These are phyloP conservation scores for Nannizziopsis barbatae DNA, from an alignment of 2,329 filamentous ascomycete genomes.

Conservation along the genomic window DNA sequence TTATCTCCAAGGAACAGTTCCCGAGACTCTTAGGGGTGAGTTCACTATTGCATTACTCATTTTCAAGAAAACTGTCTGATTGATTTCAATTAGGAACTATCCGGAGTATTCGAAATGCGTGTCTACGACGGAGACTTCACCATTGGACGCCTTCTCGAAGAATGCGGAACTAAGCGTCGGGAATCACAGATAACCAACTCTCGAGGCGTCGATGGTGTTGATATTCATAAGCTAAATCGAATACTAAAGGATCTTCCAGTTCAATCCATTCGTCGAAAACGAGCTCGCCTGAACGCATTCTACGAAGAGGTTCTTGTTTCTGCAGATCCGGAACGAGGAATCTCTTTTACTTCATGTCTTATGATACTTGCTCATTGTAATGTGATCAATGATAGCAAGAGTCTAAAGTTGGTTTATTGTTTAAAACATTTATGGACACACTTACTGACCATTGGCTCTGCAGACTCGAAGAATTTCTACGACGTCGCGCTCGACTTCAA, in stretches of 20 bases:
- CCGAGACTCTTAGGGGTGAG: constrained; percentile 69
- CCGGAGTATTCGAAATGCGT: constrained; percentile 92
- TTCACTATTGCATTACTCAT: background rate
- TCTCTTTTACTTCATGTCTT: constrained; percentile 80
- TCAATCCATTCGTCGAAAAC: constrained; percentile 58
- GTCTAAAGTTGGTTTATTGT: constrained; percentile 53
- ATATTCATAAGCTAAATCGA: constrained; percentile 63
- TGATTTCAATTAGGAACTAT: constrained; percentile 53
- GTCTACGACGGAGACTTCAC: constrained; percentile 89
- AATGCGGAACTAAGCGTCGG: constrained; percentile 54
- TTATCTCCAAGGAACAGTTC: constrained; percentile 80
- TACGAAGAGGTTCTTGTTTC: constrained; percentile 94
- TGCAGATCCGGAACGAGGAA: constrained; percentile 76
- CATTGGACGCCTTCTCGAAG: constrained; percentile 73
- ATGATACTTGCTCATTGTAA: constrained; percentile 98
- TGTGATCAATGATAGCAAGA: constrained; percentile 96
- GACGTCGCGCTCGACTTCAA: constrained; percentile 78
- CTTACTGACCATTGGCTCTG: background rate
- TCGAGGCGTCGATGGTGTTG: constrained; percentile 46
- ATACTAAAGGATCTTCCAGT: constrained; percentile 65
- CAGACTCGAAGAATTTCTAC: constrained; percentile 85
- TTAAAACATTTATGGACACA: constrained; percentile 20
- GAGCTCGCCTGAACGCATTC: constrained; percentile 80
- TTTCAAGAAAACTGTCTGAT: constrained; percentile 5
- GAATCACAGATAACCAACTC: constrained; percentile 31